Evolutionary conservation across 306 rosid species (phyloP).

Genomic region (Argentina anserina): DNA sequence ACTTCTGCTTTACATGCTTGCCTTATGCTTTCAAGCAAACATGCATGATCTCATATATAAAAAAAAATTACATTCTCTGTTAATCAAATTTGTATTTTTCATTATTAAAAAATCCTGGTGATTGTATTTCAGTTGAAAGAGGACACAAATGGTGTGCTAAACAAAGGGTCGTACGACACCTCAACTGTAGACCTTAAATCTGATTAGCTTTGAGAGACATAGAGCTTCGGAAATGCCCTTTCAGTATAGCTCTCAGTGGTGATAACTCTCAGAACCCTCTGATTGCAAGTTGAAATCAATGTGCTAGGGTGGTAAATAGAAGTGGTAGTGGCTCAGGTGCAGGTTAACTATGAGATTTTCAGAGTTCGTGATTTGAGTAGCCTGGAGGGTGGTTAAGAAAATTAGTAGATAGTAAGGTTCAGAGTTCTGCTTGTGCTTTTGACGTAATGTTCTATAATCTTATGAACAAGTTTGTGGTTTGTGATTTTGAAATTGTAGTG

Average conservation of each 20-base stretch:
- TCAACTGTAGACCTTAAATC: conserved; percentile 42
- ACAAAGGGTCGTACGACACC: conserved; percentile 39
- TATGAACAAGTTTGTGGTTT: conserved; percentile 9
- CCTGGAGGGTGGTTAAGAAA: conserved; percentile 17
- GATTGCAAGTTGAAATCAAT: conserved; percentile 24
- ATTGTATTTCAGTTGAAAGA: conserved; percentile 63
- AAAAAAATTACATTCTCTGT: neutral
- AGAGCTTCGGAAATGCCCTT: conserved; percentile 21
- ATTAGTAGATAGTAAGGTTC: conserved; percentile 28
- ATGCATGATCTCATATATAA: neutral
- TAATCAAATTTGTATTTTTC: neutral
- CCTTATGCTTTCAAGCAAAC: neutral
- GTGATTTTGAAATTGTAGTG: neutral
- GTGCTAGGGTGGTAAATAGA: conserved; percentile 30
- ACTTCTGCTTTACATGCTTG: neutral
- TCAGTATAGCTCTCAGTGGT: conserved; percentile 19
- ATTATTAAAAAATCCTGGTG: conserved; percentile 19
- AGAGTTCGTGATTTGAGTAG: conserved; percentile 29
- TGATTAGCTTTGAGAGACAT: conserved; percentile 35
- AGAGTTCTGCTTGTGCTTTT: conserved; percentile 14
- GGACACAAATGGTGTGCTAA: conserved; percentile 46
- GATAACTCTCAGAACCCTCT: conserved; percentile 28
- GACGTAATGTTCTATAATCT: conserved; percentile 6
- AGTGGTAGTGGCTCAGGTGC: conserved; percentile 32
- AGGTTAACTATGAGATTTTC: conserved; percentile 25